These are phyloP conservation scores for Cunninghamia lanceolata DNA, from an alignment of 75 land plant genomes.

Conservation along the genomic window DNA sequence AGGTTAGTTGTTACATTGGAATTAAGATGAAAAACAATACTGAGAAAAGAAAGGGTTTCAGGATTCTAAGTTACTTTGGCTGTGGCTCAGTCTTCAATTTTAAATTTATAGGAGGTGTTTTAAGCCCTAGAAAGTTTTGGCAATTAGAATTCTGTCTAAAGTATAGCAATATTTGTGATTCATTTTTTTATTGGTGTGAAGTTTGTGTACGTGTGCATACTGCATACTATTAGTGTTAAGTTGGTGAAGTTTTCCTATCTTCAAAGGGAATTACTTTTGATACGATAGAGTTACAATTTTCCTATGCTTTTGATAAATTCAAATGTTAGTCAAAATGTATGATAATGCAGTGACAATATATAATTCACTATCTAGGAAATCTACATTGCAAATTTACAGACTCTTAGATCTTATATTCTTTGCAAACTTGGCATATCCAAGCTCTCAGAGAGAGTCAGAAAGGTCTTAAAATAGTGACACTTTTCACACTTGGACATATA, in stretches of 20 bases:
- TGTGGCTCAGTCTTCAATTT: not conserved
- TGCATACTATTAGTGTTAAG: not conserved
- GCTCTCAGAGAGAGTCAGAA: too few species aligned
- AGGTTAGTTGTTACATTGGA: not conserved
- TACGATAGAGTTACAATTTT: not conserved
- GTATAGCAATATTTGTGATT: not conserved
- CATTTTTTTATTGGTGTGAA: not conserved
- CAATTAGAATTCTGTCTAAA: not conserved
- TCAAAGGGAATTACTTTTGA: not conserved
- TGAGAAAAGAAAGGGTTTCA: not conserved
- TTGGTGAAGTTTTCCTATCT: not conserved
- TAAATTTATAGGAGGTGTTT: not conserved
- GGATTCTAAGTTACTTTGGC: not conserved
- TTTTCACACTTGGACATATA: too few species aligned
- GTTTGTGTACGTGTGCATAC: not conserved
- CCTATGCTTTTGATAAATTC: not conserved
- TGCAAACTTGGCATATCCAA: too few species aligned
- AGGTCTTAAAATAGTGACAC: too few species aligned
- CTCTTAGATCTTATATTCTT: too few species aligned
- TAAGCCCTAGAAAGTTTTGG: not conserved
- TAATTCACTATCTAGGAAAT: not conserved
- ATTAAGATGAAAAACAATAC: not conserved
- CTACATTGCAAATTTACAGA: not conserved
- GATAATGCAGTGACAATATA: not conserved
- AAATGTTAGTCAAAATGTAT: not conserved